Evolutionary conservation across 805 yeast species (phyloP), one percentile per base, ranked within the genome.

Genomic region (Candida montana): DNA sequence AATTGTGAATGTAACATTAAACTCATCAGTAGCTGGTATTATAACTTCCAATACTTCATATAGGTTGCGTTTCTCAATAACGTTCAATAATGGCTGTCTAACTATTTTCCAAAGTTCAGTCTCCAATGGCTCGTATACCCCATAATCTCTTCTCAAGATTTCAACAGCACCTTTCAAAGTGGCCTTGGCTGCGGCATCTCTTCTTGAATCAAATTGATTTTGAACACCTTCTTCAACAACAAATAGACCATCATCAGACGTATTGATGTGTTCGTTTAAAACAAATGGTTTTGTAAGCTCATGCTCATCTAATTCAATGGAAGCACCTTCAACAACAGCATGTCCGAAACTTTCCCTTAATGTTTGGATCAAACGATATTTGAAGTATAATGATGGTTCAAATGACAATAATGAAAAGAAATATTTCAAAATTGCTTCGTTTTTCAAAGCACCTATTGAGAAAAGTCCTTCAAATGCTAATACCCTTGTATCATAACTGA

Each of bases 401-500:
- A 81, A 64, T 21, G 78, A 67, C 38, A 79, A 57, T 0, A 76
- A 61, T 23, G 75, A 68, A 50, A 86, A 77, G 45, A 80, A 76
- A 51, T 85, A 85, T 16, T 71, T 64, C 47, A 89, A 55, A 4
- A 89, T 67, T 24, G 68, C 65, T 12, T 67, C 59, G 52, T 86
- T 85, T 45, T 79, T 81, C 48, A 90, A 60, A 1, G 93, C 96
- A 17, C 97, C 96, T 35, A 86, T 63, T 4, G 73, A 51, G 39
- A 93, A 64, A 24, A 93, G 54, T 0, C 88, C 84, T 42, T 75
- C 73, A 55, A 86, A 81, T 0, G 96, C 90, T 21, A 73, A 72
- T 9, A 83, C 53, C 32, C 95, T 62, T 1, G 86, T 71, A 18
- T 77, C 80, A 18, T 67, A 62, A 7, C 68, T 61, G 42, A 65